phyloP scores from a whole-genome alignment of 202 grass and related monocot genomes.

The Brachypodium distachyon region DNA sequence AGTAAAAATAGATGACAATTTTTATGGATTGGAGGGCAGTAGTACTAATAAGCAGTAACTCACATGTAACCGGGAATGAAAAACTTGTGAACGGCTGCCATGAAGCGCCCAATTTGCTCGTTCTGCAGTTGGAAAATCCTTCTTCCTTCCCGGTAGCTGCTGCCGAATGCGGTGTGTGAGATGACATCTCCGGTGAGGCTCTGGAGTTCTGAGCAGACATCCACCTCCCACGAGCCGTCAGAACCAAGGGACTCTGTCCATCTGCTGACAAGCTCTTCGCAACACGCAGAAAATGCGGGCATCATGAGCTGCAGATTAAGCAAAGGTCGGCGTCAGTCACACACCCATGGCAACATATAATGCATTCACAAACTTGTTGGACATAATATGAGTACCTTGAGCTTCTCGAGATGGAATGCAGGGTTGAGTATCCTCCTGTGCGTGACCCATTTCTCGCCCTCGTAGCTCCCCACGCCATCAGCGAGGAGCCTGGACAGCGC shows the following conservation, averaged over 20 bases:
- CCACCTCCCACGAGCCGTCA: slow-evolving; percentile 32
- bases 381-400: too few relatives aligned
- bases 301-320: slow-evolving; percentile 37
- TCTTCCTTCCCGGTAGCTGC: slow-evolving; percentile 56
- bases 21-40: too few relatives aligned
- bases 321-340: too few relatives aligned
- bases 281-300: slow-evolving; percentile 49
- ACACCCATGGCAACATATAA: neutral
- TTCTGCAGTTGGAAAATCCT: slow-evolving; percentile 53
- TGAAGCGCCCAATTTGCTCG: slow-evolving; percentile 24
- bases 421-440: slow-evolving; percentile 76
- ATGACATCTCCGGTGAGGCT: slow-evolving; percentile 65
- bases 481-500: slow-evolving; percentile 1
- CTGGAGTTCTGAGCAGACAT: slow-evolving; percentile 43
- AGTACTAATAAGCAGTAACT: neutral
- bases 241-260: slow-evolving; percentile 34
- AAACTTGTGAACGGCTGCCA: slow-evolving; percentile 9
- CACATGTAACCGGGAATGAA: slow-evolving; percentile 45
- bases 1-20: too few relatives aligned
- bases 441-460: slow-evolving; percentile 66
- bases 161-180: slow-evolving; percentile 67
- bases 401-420: slow-evolving; percentile 54
- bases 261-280: slow-evolving; percentile 33
- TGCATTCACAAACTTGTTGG: neutral
- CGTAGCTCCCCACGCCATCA: slow-evolving; percentile 12